These are phyloP conservation scores for Thielaviopsis euricoi DNA, from an alignment of 2,329 filamentous ascomycete genomes.

Conservation along the genomic window DNA sequence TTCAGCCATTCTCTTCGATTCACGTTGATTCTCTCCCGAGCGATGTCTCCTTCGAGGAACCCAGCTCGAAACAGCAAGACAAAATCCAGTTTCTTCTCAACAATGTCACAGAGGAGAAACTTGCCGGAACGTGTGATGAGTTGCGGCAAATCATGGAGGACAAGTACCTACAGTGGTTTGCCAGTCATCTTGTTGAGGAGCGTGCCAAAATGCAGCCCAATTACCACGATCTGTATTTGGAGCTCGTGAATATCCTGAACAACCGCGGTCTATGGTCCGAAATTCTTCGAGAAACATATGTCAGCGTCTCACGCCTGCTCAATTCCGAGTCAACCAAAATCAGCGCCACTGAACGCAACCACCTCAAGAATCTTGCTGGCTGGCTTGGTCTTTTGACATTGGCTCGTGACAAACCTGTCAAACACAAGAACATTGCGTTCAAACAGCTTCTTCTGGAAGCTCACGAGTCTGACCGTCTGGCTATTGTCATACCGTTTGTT, in stretches of 20 bases:
- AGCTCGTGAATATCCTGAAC: conserved; percentile 70
- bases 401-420: conserved; percentile 86
- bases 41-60: conserved; percentile 58
- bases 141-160: conserved; percentile 63
- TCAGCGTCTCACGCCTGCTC: conserved; percentile 69
- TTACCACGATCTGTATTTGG: conserved; percentile 83
- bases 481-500: conserved; percentile 90
- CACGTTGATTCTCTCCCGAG: conserved; percentile 53
- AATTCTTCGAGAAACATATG: conserved; percentile 83
- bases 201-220: conserved; percentile 96
- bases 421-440: conserved; percentile 92
- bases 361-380: conserved; percentile 81
- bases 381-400: conserved; percentile 92
- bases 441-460: conserved; percentile 89
- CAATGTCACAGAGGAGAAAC: conserved; percentile 82
- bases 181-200: conserved; percentile 83
- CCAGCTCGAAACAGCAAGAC: conserved; percentile 70
- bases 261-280: conserved; percentile 69
- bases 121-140: conserved; percentile 70
- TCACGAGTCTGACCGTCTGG: conserved; percentile 76
- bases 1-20: conserved; percentile 62
- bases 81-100: conserved; percentile 93
- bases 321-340: conserved; percentile 80
- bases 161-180: conserved; percentile 90
- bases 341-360: conserved; percentile 66